Percentiles rank a stretch among this genome's conserved stretches.
Conservation (phyloP, 768 basidiomycete genomes). For the Daedaleopsis sinensis region DNA sequence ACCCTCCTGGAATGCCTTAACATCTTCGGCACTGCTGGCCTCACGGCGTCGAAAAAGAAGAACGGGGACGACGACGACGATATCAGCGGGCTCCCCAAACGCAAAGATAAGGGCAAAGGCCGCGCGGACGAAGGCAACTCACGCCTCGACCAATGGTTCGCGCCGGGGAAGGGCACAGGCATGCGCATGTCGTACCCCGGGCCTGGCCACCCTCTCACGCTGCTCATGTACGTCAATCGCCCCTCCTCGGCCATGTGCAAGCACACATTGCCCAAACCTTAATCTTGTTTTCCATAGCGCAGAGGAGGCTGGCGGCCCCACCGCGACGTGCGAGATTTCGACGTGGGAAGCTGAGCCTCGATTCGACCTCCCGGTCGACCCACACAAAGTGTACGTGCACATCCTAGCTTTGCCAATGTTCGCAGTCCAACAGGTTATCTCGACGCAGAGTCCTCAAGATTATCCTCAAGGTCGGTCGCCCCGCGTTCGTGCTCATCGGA, state of each 20-base stretch:
- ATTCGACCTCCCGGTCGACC: constrained; percentile 79
- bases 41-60: constrained; percentile 40
- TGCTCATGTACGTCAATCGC: constrained; percentile 62
- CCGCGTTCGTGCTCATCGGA: neutral
- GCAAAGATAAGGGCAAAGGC: constrained; percentile 30
- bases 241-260: neutral
- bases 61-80: constrained; percentile 46
- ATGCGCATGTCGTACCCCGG: constrained; percentile 87
- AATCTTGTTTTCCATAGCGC: constrained; percentile 47
- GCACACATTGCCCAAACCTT: neutral
- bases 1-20: constrained; percentile 90
- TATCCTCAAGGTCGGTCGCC: constrained; percentile 71
- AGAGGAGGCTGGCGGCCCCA: constrained; percentile 80
- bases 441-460: constrained; percentile 57
- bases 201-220: constrained; percentile 71
- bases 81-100: constrained; percentile 21
- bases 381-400: constrained; percentile 55
- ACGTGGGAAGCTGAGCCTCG: constrained; percentile 85
- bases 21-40: constrained; percentile 82
- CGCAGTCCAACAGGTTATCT: neutral
- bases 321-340: constrained; percentile 84
- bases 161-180: constrained; percentile 69
- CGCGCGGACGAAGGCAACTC: constrained; percentile 33
- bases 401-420: neutral
- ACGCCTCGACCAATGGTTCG: constrained; percentile 63